Evolutionary conservation across 2,329 filamentous ascomycete genomes (phyloP).

Genomic region (Fusarium newnesense): DNA sequence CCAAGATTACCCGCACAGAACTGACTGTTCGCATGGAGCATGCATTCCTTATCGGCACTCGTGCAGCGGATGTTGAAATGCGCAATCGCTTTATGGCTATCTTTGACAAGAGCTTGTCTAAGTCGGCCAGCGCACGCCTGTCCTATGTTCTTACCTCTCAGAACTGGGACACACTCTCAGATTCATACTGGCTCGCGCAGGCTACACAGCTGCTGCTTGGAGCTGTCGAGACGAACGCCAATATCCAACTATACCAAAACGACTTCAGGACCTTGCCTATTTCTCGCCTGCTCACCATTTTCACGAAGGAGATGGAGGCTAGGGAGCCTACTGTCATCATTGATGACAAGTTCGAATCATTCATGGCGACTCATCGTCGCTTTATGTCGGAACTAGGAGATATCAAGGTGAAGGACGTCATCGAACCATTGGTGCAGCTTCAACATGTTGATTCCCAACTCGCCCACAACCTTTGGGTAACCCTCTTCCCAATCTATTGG

Average conservation of each 20-base stretch:
- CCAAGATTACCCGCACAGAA: conserved; percentile 93
- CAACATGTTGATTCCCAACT: conserved; percentile 88
- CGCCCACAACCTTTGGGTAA: conserved; percentile 89
- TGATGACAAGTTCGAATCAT: conserved; percentile 83
- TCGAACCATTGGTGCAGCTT: conserved; percentile 90
- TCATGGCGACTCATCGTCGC: conserved; percentile 82
- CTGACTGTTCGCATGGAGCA: conserved; percentile 97
- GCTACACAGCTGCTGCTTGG: conserved; percentile 93
- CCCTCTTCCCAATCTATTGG: conserved; percentile 94
- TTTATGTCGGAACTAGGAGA: conserved; percentile 87
- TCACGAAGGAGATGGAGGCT: conserved; percentile 79
- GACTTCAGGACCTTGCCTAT: conserved; percentile 84
- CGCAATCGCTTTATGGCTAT: conserved; percentile 96
- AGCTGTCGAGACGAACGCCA: conserved; percentile 85
- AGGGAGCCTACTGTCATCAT: conserved; percentile 74
- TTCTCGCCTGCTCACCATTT: conserved; percentile 78
- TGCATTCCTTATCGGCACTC: conserved; percentile 94
- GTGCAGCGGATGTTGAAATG: conserved; percentile 95
- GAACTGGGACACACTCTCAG: conserved; percentile 95
- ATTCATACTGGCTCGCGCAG: conserved; percentile 97
- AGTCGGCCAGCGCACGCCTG: conserved; percentile 87
- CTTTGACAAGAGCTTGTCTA: conserved; percentile 94
- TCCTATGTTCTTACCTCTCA: conserved; percentile 90
- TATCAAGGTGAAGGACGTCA: conserved; percentile 85
- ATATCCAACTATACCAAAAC: conserved; percentile 80